Evolutionary conservation across 2,329 filamentous ascomycete species (phyloP), one percentile per base, ranked within the genome.

Genomic region (Ceratocystis cubensis): DNA sequence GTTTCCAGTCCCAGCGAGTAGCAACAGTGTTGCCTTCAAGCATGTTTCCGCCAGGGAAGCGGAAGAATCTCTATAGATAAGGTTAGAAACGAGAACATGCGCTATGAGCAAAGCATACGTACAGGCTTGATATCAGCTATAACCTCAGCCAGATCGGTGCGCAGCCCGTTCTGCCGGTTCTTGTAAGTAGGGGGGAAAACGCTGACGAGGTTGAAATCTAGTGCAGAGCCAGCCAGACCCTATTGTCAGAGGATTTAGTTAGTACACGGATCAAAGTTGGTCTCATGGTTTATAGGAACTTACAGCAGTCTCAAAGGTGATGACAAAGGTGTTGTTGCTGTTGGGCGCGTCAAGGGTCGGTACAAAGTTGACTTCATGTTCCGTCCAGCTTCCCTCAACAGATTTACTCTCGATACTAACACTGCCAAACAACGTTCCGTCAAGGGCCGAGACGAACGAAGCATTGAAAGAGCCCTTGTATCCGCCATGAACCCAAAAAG

Each of bases 1-100:
- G 74, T 69, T 81, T 80, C 80, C 80, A 82, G 70, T 81, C 75
- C 79, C 80, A 82, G 71, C 73, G 77, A 2, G 74, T 76, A 53
- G 71, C 71, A 69, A 78, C 76, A 28, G 74, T 77, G 61, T 74
- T 71, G 0, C 80, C 80, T 71, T 81, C 79, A 1, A 87, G 74
- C 76, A 85, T 86, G 71, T 86, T 86, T 7, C 84, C 85, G 5
- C 86, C 86, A 0, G 86, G 85, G 67, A 87, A 82, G 17, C 86
- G 80, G 57, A 88, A 78, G 70, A 87, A 81, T n/a, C 78, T 79
- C 74, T 76, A 61, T 25, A 25, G 2, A 22, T 15, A 13, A 3
- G 10, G 59, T 67, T 56, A 68, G 65, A 13, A 7, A 4, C 25
- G 37, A n/a, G 37, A 13, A 20, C n/a, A 22, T 2, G 7, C 4